Base-by-base conservation (phyloP, 805 yeast species). In the Saccharomycopsis olivae region DNA sequence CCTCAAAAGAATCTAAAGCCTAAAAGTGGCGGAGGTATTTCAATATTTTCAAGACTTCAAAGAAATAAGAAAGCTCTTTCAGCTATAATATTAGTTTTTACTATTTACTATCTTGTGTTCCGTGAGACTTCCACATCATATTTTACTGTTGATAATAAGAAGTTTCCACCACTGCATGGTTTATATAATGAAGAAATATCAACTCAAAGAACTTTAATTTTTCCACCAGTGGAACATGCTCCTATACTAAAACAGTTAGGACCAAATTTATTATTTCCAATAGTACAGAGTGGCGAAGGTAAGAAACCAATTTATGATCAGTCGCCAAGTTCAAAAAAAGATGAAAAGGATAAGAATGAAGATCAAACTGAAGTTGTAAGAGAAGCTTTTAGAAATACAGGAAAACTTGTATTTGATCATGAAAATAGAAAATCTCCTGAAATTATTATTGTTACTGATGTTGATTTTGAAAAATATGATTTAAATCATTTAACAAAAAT, bases 201-300 rank as follows among this genome's bases (percentile, higher is more conserved):
- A 16, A 69, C 79, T 13, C 57, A 63, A 10, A 66, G 75, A 15
- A 63, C 66, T 29, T 67, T 73, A 51, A 77, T 82, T 11, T 81
- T 70, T 52, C 92, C 92, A n/a, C 70, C 75, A n/a, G 67, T 80
- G 28, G 87, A 81, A 48, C 78, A 81, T 51, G 78, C 83, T 3
- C 72, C 76, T 0, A 55, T 68, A 17, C 62, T 82, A 44, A 70
- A 73, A 48, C 78, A 76, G 43, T 53, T 81, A 37, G 71, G 75
- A 1, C 56, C 74, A 16, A 64, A 66, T 39, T 64, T 66, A 13
- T 57, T 81, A 24, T 77, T 75, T 43, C 38, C 44, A 5, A 28
- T 27, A 11, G 39, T 35, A n/a, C 36, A 38, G 9, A 28, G 23
- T 5, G 34, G 32, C 9, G 40, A 42, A 18, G 20, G 11, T 17